A percentile compares a stretch with the other conserved stretches of the same genome.
phyloP scores from a whole-genome alignment of 2,329 filamentous ascomycete genomes.

The Plectosphaerella plurivora region DNA sequence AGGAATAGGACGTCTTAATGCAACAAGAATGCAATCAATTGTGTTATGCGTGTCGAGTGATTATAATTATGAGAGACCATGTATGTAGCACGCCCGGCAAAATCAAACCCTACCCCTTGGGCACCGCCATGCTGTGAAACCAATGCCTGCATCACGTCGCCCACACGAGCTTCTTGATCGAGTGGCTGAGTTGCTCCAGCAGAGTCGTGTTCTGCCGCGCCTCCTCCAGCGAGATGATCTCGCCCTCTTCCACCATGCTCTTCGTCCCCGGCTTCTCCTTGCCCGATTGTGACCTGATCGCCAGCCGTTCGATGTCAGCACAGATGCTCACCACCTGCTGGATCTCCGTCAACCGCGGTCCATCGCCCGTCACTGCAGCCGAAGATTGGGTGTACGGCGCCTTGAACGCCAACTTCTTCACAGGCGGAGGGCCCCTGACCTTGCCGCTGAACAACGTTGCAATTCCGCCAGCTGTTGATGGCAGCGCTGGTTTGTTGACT shows the following conservation, averaged over 20 bases:
- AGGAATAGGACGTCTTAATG: not conserved
- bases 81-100: not conserved
- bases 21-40: not conserved
- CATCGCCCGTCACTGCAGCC: slow-evolving; percentile 45
- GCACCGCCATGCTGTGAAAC: no score
- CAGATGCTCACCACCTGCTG: slow-evolving; percentile 63
- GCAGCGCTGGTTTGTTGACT: slow-evolving; percentile 1
- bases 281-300: slow-evolving; percentile 39
- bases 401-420: slow-evolving; percentile 49
- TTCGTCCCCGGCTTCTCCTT: slow-evolving; percentile 35
- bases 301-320: slow-evolving; percentile 69
- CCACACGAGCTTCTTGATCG: slow-evolving; percentile 93
- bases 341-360: slow-evolving; percentile 43
- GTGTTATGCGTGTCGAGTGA: no score
- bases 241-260: slow-evolving; percentile 49
- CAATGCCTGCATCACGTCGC: slow-evolving; percentile 21
- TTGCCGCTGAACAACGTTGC: slow-evolving; percentile 37
- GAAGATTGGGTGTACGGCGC: slow-evolving; percentile 50
- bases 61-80: no score
- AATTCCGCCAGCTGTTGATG: slow-evolving; percentile 22
- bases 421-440: slow-evolving; percentile 20
- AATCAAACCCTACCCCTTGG: not conserved
- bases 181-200: slow-evolving; percentile 82
- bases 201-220: slow-evolving; percentile 84
- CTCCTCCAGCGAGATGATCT: slow-evolving; percentile 80